phyloP scores from a whole-genome alignment of 176 grass and related monocot genomes.

The Lolium rigidum region DNA sequence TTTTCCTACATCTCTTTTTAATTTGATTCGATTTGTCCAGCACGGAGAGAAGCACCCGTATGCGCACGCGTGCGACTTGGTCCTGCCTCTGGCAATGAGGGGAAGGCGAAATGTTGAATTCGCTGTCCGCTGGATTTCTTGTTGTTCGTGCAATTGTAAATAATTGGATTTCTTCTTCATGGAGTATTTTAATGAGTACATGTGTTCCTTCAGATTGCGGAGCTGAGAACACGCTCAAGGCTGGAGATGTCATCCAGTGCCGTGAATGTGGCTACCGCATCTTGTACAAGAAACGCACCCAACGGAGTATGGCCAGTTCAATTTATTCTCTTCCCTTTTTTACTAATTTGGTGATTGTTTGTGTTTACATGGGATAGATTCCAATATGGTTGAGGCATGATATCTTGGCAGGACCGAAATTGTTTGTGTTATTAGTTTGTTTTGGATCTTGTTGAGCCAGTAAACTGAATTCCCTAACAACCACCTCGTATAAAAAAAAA shows the following conservation, averaged over 20 bases:
- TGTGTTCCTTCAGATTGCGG: constrained; percentile 33
- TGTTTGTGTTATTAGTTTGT: too few species aligned
- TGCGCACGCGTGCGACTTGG: too few species aligned
- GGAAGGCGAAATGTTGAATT: too few species aligned
- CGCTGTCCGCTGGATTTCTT: not conserved
- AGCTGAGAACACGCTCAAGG: constrained; percentile 57
- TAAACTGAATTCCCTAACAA: too few species aligned
- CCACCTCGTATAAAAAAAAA: too few species aligned
- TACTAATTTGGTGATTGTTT: not conserved
- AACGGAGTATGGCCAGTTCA: constrained; percentile 29
- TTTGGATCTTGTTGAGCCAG: too few species aligned
- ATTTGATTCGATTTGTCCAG: too few species aligned
- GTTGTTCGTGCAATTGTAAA: not conserved
- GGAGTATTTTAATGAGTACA: not conserved
- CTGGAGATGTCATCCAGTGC: constrained; percentile 57
- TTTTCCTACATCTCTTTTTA: too few species aligned
- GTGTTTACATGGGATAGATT: not conserved
- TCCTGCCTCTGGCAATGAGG: too few species aligned
- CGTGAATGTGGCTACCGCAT: constrained; percentile 64
- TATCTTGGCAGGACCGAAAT: not conserved
- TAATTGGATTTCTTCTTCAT: not conserved
- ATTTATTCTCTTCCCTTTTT: not conserved
- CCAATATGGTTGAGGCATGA: not conserved
- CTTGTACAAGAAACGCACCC: constrained; percentile 63
- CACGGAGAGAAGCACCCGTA: too few species aligned